Evolutionary conservation across 345 rosid genomes (phyloP).

Genomic region (Lagerstroemia speciosa): DNA sequence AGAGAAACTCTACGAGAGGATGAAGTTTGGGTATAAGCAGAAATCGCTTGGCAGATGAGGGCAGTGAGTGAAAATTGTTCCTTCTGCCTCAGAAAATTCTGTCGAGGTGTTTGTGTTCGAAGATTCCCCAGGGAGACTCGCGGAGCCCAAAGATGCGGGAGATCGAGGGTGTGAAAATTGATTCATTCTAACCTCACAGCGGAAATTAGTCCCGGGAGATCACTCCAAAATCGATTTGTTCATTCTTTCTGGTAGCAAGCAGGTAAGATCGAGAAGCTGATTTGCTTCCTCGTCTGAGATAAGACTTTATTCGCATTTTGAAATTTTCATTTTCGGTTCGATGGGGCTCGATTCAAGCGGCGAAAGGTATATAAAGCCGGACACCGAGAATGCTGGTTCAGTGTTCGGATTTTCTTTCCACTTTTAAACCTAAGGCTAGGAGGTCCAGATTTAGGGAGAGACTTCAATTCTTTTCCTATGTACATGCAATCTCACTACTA

Average conservation of each 20-base stretch:
- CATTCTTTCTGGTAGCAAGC: conserved; percentile 8
- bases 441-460: background rate
- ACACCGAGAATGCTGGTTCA: background rate
- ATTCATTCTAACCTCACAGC: background rate
- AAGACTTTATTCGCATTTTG: background rate
- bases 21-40: conserved; percentile 66
- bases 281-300: background rate
- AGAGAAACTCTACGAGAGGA: conserved; percentile 61
- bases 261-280: background rate
- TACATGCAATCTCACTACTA: background rate
- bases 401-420: background rate
- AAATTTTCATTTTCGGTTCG: background rate
- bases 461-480: background rate
- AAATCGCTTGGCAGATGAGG: conserved; percentile 52
- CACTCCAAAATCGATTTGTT: background rate
- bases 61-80: background rate
- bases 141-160: background rate
- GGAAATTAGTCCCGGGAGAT: background rate
- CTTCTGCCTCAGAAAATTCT: background rate
- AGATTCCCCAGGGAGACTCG: background rate
- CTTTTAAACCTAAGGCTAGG: background rate
- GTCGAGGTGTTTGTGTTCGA: background rate
- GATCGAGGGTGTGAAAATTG: background rate
- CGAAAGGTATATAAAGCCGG: background rate
- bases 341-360: background rate